Base-by-base conservation (phyloP, 1,284 basidiomycete species). In the Leccinum huronense region DNA sequence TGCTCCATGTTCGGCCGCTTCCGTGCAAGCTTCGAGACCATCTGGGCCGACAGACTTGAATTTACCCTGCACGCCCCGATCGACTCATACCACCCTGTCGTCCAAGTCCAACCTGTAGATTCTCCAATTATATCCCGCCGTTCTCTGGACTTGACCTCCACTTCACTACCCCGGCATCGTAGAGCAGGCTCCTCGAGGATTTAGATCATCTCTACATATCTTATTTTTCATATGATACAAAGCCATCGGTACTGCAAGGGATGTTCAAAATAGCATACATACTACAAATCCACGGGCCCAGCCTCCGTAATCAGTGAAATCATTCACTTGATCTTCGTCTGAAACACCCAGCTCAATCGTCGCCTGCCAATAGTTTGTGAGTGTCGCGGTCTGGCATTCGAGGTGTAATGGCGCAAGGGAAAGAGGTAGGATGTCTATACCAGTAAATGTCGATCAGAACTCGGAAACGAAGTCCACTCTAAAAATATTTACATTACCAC, bases 141-240 rank as follows among this genome's bases (percentile, higher is more conserved):
- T 42, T 66, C 66, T 27, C 57, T 61, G n/a, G 65, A 73, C 16
- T 30, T 63, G 48, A 63, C 63, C 13, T 56, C 65, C 2, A 27
- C 30, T n/a, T 63, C 65, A 27, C 51, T 60, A 48, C 51, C 57
- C 33, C 64, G 65, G 40, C 71, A 72, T 59, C 71, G 70, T 14
- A 70, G 72, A 42, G 66, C 60, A 14, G 71, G 68, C 27, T 73
- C 72, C 42, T 72, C 70, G 16, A 66, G 60, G 45, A 73, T 72
- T 9, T 73, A 70, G 58, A 34, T n/a, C 53, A 23, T 30, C 51
- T 8, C 19, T 53, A 53, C 51, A 53, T 19, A 40, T 16, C 33
- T 51, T 23, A 14, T 33, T 40, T 38, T 57, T 5, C 23, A 38
- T 57, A 13, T 23, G 16, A 13, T 14, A 31, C 36, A 60, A 57